Percentiles rank a stretch among this genome's conserved stretches.
These are phyloP conservation scores for Fusarium armeniacum DNA, from an alignment of 2,329 filamentous ascomycete genomes.

Conservation along the genomic window DNA sequence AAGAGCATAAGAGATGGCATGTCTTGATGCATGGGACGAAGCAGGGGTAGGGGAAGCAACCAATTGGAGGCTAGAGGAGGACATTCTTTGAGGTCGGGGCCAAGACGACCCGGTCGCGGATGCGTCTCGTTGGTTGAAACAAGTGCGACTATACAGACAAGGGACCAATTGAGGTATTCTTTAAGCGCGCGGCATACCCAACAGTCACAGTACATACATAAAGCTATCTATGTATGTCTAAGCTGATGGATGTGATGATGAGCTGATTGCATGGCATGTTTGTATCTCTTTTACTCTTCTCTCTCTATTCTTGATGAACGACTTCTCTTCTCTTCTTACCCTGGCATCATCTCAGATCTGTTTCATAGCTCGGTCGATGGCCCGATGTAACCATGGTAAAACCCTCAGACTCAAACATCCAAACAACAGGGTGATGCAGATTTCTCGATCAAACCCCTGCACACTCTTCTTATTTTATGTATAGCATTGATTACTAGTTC, in stretches of 20 bases:
- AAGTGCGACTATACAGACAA: slow-evolving; percentile 2
- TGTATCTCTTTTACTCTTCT: too few relatives aligned
- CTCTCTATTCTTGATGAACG: not conserved
- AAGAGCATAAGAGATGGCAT: slow-evolving; percentile 27
- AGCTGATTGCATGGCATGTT: not conserved
- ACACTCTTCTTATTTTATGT: not conserved
- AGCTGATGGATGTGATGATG: not conserved
- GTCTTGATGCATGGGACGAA: slow-evolving; percentile 14
- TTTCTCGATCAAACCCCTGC: slow-evolving; percentile 9
- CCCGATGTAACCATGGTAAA: slow-evolving; percentile 37
- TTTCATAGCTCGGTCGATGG: slow-evolving; percentile 27
- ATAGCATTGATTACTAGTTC: slow-evolving; percentile 20
- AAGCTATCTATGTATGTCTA: too few relatives aligned
- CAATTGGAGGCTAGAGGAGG: not conserved
- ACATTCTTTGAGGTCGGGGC: slow-evolving; percentile 27
- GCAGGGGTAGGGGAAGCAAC: slow-evolving; percentile 35
- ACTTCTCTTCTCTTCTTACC: not conserved
- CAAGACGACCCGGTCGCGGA: slow-evolving; percentile 41
- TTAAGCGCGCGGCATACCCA: slow-evolving; percentile 34
- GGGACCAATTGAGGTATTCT: slow-evolving; percentile 29
- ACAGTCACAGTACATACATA: too few relatives aligned
- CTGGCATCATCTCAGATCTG: slow-evolving; percentile 12
- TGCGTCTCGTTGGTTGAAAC: slow-evolving; percentile 42
- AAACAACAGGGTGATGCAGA: not conserved
- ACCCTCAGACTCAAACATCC: slow-evolving; percentile 12